phyloP scores from a whole-genome alignment of 352 stramenopile genomes.

The Phytopythium chamaehyphon region DNA sequence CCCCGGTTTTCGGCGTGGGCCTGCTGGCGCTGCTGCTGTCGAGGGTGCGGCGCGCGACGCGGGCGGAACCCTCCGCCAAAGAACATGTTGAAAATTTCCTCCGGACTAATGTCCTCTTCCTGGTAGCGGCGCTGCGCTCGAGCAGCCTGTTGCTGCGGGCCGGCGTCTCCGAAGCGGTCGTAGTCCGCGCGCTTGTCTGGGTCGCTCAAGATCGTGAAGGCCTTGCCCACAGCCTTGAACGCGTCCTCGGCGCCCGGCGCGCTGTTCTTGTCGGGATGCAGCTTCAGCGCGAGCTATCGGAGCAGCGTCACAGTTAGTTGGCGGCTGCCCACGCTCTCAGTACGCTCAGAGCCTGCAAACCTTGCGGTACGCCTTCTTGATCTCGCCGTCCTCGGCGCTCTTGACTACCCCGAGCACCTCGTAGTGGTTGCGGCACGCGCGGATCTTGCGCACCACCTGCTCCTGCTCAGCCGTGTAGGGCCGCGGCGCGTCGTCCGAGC shows the following conservation, averaged over 20 bases:
- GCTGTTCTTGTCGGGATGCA: slow-evolving; percentile 95
- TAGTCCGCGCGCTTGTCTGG: slow-evolving; percentile 87
- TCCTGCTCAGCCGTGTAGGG: slow-evolving; percentile 79
- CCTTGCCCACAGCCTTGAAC: slow-evolving; percentile 95
- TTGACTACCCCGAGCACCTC: slow-evolving; percentile 79
- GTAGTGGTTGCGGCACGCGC: slow-evolving; percentile 86
- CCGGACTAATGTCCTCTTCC: slow-evolving; percentile 84
- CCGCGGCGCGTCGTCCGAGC: slow-evolving; percentile 36
- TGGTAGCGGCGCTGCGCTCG: slow-evolving; percentile 48
- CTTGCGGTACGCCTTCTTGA: slow-evolving; percentile 92
- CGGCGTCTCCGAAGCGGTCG: slow-evolving; percentile 69
- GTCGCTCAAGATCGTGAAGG: slow-evolving; percentile 92
- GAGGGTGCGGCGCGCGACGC: slow-evolving; percentile 30
- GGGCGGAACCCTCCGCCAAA: slow-evolving; percentile 82
- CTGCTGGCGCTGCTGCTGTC: slow-evolving; percentile 34
- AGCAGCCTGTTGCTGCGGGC: slow-evolving; percentile 30
- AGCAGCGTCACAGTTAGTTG: slow-evolving; percentile 6
- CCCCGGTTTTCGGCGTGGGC: slow-evolving; percentile 35
- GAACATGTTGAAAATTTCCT: slow-evolving; percentile 93
- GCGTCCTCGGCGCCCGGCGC: slow-evolving; percentile 95
- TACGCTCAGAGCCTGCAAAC: too few species aligned
- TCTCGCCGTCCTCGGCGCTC: slow-evolving; percentile 72
- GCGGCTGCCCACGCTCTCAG: too few species aligned
- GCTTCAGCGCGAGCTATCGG: slow-evolving; percentile 80
- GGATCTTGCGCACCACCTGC: slow-evolving; percentile 87